Conservation (phyloP, 257 asterid genomes). For the Solanum sejunctum region DNA sequence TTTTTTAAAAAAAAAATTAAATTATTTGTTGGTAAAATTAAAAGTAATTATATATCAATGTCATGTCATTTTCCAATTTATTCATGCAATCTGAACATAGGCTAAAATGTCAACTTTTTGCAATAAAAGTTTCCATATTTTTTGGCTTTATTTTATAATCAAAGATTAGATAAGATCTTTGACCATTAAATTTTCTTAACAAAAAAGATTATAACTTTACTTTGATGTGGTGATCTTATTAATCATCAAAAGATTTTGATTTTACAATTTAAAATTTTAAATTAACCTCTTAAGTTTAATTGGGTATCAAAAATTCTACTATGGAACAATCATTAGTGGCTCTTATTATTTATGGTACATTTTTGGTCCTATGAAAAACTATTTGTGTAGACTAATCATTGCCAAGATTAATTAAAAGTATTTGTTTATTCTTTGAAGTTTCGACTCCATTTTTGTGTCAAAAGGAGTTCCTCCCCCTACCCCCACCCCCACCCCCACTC, state of each 20-base stretch:
- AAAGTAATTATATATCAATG: neutral
- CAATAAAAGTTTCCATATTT: neutral
- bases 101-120: neutral
- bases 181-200: neutral
- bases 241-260: neutral
- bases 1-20: neutral
- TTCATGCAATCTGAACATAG: neutral
- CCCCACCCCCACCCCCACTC: too few relatives aligned
- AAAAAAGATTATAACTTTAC: neutral
- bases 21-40: neutral
- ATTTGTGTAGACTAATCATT: neutral
- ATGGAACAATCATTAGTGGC: neutral
- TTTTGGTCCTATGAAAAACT: neutral
- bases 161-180: neutral
- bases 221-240: neutral
- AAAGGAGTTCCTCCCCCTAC: neutral
- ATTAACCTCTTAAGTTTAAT: neutral
- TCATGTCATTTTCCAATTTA: neutral
- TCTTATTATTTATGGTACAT: neutral
- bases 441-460: neutral
- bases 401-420: neutral
- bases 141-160: neutral
- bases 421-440: neutral
- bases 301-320: neutral
- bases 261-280: too few relatives aligned